Percentiles rank a stretch among this genome's conserved stretches.
Conservation (phyloP, 139 green algal genomes). For the Chlorokybus atmophyticus region DNA sequence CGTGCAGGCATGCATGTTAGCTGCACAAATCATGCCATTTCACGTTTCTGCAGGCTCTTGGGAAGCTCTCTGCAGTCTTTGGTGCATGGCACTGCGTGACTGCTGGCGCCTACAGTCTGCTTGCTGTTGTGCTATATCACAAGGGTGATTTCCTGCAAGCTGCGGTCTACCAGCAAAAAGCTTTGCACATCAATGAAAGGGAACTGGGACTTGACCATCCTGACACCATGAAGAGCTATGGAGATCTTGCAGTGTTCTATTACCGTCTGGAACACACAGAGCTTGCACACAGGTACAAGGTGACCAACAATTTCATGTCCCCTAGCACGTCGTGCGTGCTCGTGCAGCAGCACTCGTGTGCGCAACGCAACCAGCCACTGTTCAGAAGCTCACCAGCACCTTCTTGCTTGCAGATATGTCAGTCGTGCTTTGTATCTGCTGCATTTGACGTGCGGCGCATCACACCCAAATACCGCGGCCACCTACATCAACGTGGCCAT, state of each 20-base stretch:
- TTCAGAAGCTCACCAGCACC: no score
- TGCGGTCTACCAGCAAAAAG: conserved; percentile 32
- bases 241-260: conserved; percentile 40
- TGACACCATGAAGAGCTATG: conserved; percentile 40
- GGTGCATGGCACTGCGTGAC: conserved; percentile 26
- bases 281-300: no score
- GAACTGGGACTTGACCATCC: conserved; percentile 39
- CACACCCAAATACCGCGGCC: conserved; percentile 34
- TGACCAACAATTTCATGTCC: no score
- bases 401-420: conserved; percentile 29
- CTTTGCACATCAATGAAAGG: conserved; percentile 29
- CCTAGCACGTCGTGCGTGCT: no score
- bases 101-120: conserved; percentile 31
- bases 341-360: no score
- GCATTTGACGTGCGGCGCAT: conserved; percentile 21
- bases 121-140: conserved; percentile 40
- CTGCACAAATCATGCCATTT: no score
- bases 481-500: conserved; percentile 42
- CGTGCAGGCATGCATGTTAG: no score
- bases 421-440: conserved; percentile 29
- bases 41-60: no score
- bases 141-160: conserved; percentile 36
- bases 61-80: no score
- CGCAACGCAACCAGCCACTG: no score
- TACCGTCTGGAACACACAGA: conserved; percentile 32